Percentiles rank a stretch among this genome's conserved stretches.
phyloP scores from a whole-genome alignment of 1,284 basidiomycete genomes.

The Apiotrichum porosum region DNA sequence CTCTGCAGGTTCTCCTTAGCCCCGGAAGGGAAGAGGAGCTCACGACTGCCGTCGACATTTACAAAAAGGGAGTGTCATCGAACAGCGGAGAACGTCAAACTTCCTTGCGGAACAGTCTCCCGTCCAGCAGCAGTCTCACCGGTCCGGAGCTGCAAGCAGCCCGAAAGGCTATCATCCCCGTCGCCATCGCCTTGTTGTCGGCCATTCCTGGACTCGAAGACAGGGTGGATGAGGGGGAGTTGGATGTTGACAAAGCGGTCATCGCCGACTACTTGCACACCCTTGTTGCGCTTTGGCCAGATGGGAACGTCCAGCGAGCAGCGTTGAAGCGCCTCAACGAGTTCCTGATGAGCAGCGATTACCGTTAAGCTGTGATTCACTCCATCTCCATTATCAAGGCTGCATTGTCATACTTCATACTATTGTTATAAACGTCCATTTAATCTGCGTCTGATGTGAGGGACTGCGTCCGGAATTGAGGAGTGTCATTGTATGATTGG shows the following conservation, averaged over 20 bases:
- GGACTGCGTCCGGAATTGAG: no score
- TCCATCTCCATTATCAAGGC: no score
- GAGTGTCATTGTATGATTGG: no score
- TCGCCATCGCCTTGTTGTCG: slow-evolving; percentile 27
- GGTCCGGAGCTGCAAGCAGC: slow-evolving; percentile 1
- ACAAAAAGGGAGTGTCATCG: no score
- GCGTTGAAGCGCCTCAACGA: slow-evolving; percentile 46
- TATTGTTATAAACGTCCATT: not conserved
- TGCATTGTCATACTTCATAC: not conserved
- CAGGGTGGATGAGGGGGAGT: not conserved
- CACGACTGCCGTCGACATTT: no score
- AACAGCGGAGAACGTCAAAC: no score
- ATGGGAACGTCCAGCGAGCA: slow-evolving; percentile 44
- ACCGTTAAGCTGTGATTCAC: no score
- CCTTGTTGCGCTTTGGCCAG: slow-evolving; percentile 42
- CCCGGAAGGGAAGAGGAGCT: slow-evolving; percentile 17
- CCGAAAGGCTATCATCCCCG: slow-evolving; percentile 27
- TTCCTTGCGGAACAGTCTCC: no score
- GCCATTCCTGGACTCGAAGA: slow-evolving; percentile 9
- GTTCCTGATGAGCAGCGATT: slow-evolving; percentile 32
- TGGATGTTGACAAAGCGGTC: slow-evolving; percentile 20
- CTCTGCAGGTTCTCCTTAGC: slow-evolving; percentile 12
- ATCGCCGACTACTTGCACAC: slow-evolving; percentile 34
- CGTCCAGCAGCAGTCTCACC: no score
- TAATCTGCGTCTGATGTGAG: no score